phyloP scores from a whole-genome alignment of 225 moss, liverwort and hornwort genomes.

The Pseudoscleropodium purum region DNA sequence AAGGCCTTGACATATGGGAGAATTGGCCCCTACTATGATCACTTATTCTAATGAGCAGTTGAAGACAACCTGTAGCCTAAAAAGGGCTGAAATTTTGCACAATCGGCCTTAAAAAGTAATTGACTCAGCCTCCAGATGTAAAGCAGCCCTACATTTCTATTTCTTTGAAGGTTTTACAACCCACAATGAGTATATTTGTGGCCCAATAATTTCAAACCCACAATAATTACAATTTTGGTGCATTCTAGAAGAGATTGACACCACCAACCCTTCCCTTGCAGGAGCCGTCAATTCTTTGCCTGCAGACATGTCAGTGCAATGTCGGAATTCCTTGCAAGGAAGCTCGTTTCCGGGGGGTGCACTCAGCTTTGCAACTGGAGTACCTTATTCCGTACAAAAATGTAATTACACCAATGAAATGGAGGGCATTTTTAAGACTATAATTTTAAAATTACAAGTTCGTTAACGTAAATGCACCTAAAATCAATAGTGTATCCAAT shows the following conservation, averaged over 20 bases:
- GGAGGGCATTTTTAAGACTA: neutral
- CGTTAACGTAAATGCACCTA: too few species aligned
- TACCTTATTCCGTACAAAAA: neutral
- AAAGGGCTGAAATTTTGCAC: too few species aligned
- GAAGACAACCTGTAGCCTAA: rapidly evolving
- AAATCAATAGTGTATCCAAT: too few species aligned
- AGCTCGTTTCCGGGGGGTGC: neutral
- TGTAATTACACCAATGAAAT: neutral
- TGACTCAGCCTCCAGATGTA: too few species aligned
- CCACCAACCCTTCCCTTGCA: neutral
- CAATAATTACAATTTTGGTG: neutral
- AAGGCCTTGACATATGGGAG: too few species aligned
- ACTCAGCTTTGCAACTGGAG: neutral
- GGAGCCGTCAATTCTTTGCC: neutral
- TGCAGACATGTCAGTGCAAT: neutral
- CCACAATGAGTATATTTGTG: neutral
- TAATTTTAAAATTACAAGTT: too few species aligned
- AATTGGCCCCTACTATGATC: neutral
- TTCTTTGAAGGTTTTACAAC: neutral
- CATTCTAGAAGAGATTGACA: too few species aligned
- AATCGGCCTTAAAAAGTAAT: too few species aligned
- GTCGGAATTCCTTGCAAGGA: too few species aligned
- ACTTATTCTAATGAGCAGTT: neutral
- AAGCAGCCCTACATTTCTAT: neutral
- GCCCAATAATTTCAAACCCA: neutral